These are phyloP conservation scores for Neospermospora avenae DNA, from an alignment of 2,329 filamentous ascomycete genomes.

Conservation along the genomic window DNA sequence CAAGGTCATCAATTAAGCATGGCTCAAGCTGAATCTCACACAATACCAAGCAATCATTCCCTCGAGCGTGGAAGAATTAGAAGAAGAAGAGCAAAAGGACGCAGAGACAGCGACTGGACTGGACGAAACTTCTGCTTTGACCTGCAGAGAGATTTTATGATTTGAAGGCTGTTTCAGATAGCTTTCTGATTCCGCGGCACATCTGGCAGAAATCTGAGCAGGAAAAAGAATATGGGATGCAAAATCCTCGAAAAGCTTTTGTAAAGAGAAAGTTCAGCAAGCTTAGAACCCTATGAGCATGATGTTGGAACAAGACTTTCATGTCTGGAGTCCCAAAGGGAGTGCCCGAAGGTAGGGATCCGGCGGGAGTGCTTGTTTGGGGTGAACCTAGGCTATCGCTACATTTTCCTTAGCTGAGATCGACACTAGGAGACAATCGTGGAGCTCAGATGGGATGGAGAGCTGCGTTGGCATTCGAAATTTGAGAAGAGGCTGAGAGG, in stretches of 20 bases:
- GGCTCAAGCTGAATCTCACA: constrained; percentile 4
- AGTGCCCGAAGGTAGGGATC: constrained; percentile 1
- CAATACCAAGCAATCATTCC: constrained; percentile 4
- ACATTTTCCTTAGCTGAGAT: background rate
- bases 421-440: background rate
- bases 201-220: background rate
- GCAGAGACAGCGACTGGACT: background rate
- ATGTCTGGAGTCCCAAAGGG: background rate
- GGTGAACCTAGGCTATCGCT: constrained; percentile 16
- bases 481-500: background rate
- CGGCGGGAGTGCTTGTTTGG: constrained; percentile 8
- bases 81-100: constrained; percentile 16
- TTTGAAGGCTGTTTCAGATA: background rate
- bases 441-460: background rate
- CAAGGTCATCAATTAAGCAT: background rate
- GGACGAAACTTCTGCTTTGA: background rate
- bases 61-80: background rate
- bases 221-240: background rate
- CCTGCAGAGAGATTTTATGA: background rate
- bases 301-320: background rate
- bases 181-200: background rate
- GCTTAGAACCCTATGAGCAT: background rate
- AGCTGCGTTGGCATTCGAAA: background rate
- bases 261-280: background rate
- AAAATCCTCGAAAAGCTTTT: background rate